Evolutionary conservation across 1,139 yeast species (phyloP).

Genomic region (Nakaseomyces delphensis): DNA sequence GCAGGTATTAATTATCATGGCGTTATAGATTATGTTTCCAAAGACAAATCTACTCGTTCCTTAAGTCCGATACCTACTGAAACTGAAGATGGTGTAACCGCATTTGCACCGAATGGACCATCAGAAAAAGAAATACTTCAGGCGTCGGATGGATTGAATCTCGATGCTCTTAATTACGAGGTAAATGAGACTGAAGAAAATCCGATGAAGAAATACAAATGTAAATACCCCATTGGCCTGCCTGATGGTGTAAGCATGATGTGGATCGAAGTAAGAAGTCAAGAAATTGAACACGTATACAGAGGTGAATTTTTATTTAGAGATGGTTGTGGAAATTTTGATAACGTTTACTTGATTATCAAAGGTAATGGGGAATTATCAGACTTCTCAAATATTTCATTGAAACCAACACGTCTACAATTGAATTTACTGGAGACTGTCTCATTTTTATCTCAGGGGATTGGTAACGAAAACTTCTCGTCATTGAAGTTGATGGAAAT

Average conservation of each 20-base stretch:
- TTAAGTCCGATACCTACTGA: background rate
- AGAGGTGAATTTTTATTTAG: conserved; percentile 23
- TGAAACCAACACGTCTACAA: conserved; percentile 19
- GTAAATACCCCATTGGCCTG: conserved; percentile 17
- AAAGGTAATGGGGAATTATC: conserved; percentile 11
- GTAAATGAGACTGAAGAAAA: conserved; percentile 3
- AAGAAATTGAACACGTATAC: conserved; percentile 18
- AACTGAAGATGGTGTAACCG: conserved; percentile 5
- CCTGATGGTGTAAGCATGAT: conserved; percentile 17
- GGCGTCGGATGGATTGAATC: background rate
- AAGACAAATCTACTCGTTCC: background rate
- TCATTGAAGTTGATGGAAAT: conserved; percentile 15
- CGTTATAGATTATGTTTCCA: background rate
- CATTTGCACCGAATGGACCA: background rate
- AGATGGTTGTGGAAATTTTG: conserved; percentile 21
- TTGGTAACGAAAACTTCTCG: conserved; percentile 24
- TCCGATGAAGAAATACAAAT: conserved; percentile 13
- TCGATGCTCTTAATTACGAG: background rate
- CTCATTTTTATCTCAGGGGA: conserved; percentile 24
- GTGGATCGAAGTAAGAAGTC: conserved; percentile 25
- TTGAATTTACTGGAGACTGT: conserved; percentile 22
- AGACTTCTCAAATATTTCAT: conserved; percentile 10
- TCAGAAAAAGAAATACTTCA: background rate
- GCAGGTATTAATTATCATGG: conserved; percentile 6
- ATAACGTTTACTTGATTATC: conserved; percentile 18